These are phyloP conservation scores for Heterobasidion irregulare DNA, from an alignment of 1,284 basidiomycete genomes.

Conservation along the genomic window DNA sequence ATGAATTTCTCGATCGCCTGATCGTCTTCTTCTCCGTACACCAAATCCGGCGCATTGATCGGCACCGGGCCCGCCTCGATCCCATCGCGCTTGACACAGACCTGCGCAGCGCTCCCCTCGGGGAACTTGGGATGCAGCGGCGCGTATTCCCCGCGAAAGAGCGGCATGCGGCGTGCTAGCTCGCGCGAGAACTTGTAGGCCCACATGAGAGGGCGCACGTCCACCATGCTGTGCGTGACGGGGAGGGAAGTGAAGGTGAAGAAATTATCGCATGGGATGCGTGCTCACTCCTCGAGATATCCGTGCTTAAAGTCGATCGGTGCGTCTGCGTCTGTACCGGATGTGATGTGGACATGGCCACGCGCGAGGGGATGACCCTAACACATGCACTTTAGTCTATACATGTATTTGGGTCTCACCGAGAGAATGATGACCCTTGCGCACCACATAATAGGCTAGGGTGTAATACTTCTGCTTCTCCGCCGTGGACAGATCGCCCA, in stretches of 20 bases:
- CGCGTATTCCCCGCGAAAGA: slow-evolving; percentile 42
- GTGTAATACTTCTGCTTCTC: slow-evolving; percentile 24
- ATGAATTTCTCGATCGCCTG: slow-evolving; percentile 35
- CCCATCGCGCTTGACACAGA: slow-evolving; percentile 14
- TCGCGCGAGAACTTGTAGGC: slow-evolving; percentile 54
- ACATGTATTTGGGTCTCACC: too few relatives aligned
- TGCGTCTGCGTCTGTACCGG: slow-evolving; percentile 25
- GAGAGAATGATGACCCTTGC: background rate
- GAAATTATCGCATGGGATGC: too few relatives aligned
- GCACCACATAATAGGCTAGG: slow-evolving; percentile 19
- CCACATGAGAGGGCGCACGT: slow-evolving; percentile 44
- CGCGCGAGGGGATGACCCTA: slow-evolving; percentile 27
- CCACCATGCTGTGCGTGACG: slow-evolving; percentile 31
- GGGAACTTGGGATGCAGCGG: slow-evolving; percentile 42
- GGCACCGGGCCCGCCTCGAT: slow-evolving; percentile 24
- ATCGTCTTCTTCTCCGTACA: slow-evolving; percentile 51
- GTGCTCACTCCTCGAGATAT: slow-evolving; percentile 16
- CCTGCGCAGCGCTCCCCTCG: slow-evolving; percentile 32
- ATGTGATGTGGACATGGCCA: slow-evolving; percentile 36
- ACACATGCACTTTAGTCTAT: background rate
- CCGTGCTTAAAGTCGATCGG: slow-evolving; percentile 26
- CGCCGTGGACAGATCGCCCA: slow-evolving; percentile 17
- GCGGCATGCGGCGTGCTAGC: slow-evolving; percentile 44
- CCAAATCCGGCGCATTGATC: slow-evolving; percentile 34
- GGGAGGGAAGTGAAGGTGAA: too few relatives aligned